Conservation (phyloP, 805 yeast species). For the Candida schatavii region DNA sequence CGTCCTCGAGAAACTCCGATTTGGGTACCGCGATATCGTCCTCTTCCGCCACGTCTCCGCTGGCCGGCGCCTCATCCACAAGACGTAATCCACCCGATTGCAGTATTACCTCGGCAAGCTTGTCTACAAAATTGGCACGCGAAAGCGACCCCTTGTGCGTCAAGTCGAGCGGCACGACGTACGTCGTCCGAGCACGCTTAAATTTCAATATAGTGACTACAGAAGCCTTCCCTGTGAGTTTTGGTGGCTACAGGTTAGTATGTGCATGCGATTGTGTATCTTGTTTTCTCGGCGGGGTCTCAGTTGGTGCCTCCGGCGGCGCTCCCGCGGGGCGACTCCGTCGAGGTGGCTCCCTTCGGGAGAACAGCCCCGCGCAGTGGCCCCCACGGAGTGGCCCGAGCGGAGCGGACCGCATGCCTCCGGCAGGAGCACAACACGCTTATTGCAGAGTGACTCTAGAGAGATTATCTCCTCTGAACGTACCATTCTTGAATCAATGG, state of each 20-base stretch:
- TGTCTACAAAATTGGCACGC: slow-evolving; percentile 2
- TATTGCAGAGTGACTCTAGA: too few relatives aligned
- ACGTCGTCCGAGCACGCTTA: slow-evolving; percentile 31
- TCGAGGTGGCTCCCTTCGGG: too few relatives aligned
- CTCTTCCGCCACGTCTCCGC: slow-evolving; percentile 20
- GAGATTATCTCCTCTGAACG: too few relatives aligned
- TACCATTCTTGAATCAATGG: too few relatives aligned
- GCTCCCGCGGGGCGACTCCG: too few relatives aligned
- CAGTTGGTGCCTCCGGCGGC: too few relatives aligned
- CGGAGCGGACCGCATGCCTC: too few relatives aligned
- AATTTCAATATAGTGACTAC: slow-evolving; percentile 31
- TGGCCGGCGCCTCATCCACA: slow-evolving; percentile 21
- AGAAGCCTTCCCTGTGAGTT: slow-evolving; percentile 1
- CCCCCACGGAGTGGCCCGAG: too few relatives aligned
- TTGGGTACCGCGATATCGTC: slow-evolving; percentile 36
- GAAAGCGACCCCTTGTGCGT: slow-evolving; percentile 15
- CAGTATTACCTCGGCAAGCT: slow-evolving; percentile 38
- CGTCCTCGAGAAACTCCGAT: slow-evolving; percentile 32
- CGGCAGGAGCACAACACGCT: too few relatives aligned
- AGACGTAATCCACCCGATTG: slow-evolving; percentile 47
- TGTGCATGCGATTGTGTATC: too few relatives aligned
- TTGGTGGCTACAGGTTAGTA: slow-evolving; percentile 5
- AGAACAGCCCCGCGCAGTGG: too few relatives aligned
- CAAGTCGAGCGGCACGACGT: slow-evolving; percentile 25
- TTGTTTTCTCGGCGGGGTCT: too few relatives aligned